phyloP scores from a whole-genome alignment of 2,329 filamentous ascomycete species.

The Penicillium aurantiogriseum region DNA sequence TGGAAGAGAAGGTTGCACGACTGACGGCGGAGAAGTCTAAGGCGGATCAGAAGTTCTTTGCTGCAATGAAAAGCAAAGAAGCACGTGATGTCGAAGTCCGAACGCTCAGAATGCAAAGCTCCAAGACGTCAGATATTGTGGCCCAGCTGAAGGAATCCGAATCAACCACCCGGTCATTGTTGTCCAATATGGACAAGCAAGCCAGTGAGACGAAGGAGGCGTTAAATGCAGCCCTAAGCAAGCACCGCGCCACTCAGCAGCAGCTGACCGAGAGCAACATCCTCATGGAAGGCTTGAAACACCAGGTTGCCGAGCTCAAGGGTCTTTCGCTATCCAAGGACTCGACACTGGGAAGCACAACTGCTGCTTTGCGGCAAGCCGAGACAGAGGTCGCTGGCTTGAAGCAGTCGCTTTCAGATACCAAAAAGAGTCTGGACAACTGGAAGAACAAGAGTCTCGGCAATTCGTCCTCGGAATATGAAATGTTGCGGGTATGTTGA shows the following conservation, averaged over 20 bases:
- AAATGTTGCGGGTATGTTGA: constrained; percentile 76
- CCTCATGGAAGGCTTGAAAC: constrained; percentile 68
- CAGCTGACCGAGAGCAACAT: constrained; percentile 68
- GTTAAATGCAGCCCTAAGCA: constrained; percentile 66
- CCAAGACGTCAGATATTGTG: constrained; percentile 90
- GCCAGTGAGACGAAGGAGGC: constrained; percentile 77
- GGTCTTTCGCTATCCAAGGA: constrained; percentile 75
- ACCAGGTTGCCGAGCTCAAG: constrained; percentile 74
- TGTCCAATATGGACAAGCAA: constrained; percentile 88
- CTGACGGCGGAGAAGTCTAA: constrained; percentile 88
- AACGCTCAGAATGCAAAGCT: constrained; percentile 75
- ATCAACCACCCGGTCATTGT: constrained; percentile 68
- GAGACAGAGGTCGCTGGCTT: constrained; percentile 75
- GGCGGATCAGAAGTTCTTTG: constrained; percentile 97
- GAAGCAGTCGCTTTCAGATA: constrained; percentile 72
- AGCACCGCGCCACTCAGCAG: constrained; percentile 73
- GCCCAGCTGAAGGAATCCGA: constrained; percentile 90
- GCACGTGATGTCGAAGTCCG: constrained; percentile 77
- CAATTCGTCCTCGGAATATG: constrained; percentile 78
- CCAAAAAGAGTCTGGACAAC: constrained; percentile 77
- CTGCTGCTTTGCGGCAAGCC: constrained; percentile 58
- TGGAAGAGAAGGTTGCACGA: constrained; percentile 75
- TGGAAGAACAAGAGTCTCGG: constrained; percentile 81
- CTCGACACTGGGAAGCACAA: constrained; percentile 62
- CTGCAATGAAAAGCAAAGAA: constrained; percentile 90